Conservation (phyloP, 1,284 basidiomycete genomes). For the Anthracocystis setariae region DNA sequence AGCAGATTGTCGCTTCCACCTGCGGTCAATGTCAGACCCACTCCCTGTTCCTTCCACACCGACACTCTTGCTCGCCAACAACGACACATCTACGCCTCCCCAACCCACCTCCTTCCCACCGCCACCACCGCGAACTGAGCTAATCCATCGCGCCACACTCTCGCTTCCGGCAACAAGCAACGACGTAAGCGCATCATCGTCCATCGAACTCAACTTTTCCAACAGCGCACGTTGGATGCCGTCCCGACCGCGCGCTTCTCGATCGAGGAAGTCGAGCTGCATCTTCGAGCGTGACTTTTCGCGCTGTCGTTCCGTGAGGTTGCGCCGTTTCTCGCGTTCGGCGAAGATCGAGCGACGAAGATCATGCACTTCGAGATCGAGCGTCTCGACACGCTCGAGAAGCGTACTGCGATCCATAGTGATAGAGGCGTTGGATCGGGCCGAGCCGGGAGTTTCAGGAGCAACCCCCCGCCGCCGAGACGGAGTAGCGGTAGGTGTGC, state of each 20-base stretch:
- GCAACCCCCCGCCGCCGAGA: slow-evolving; percentile 16
- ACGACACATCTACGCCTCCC: slow-evolving; percentile 1
- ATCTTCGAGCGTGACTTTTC: slow-evolving; percentile 2
- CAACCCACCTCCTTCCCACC: neutral
- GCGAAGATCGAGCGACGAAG: slow-evolving; percentile 12
- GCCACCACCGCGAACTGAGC: neutral
- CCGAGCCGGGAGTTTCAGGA: slow-evolving; percentile 28
- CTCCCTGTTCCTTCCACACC: slow-evolving; percentile 36
- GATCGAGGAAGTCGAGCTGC: slow-evolving; percentile 9
- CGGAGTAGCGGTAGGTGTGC: slow-evolving; percentile 15
- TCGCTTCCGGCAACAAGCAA: slow-evolving; percentile 10
- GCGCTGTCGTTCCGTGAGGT: neutral
- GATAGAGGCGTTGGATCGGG: slow-evolving; percentile 30
- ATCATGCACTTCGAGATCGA: slow-evolving; percentile 34
- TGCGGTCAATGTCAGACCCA: slow-evolving; percentile 30
- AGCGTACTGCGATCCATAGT: slow-evolving; percentile 23
- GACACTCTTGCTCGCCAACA: slow-evolving; percentile 30
- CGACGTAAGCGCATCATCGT: slow-evolving; percentile 36
- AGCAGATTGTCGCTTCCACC: neutral
- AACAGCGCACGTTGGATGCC: slow-evolving; percentile 10
- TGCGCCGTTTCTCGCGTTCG: slow-evolving; percentile 21
- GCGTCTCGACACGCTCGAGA: slow-evolving; percentile 22
- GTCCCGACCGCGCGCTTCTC: neutral
- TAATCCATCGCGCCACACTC: slow-evolving; percentile 5
- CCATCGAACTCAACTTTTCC: slow-evolving; percentile 19